phyloP scores from a whole-genome alignment of 2,329 filamentous ascomycete species.

The Fragosphaeria purpurea region DNA sequence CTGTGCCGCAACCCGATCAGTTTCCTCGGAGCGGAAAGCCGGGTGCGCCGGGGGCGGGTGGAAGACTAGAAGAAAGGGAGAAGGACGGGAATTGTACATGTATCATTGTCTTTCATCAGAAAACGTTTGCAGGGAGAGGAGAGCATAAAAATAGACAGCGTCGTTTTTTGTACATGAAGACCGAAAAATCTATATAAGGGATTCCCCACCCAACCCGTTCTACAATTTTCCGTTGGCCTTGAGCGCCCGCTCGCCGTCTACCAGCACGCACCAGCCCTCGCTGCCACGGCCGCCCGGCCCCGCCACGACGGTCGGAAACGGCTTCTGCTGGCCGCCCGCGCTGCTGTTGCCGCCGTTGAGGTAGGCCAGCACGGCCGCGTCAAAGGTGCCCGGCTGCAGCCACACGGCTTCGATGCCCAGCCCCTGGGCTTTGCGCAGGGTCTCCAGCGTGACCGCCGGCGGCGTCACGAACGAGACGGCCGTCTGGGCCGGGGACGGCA shows the following conservation, averaged over 20 bases:
- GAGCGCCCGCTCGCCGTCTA: slow-evolving; percentile 64
- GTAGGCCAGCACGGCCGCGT: slow-evolving; percentile 62
- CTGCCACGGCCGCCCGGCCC: slow-evolving; percentile 52
- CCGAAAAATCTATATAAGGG: too few species aligned
- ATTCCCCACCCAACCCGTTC: background rate
- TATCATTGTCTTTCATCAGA: too few species aligned
- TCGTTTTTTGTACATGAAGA: too few species aligned
- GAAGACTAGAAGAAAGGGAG: background rate
- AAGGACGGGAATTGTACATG: background rate
- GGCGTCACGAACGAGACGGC: slow-evolving; percentile 82
- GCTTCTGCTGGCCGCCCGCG: slow-evolving; percentile 35
- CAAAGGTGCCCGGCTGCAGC: slow-evolving; percentile 84
- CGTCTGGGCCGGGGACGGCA: slow-evolving; percentile 59
- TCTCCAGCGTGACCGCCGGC: slow-evolving; percentile 61
- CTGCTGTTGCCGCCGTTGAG: slow-evolving; percentile 44
- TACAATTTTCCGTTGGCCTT: slow-evolving; percentile 43
- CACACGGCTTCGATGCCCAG: slow-evolving; percentile 68
- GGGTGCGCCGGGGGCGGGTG: background rate
- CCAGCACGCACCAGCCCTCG: slow-evolving; percentile 81
- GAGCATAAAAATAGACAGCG: too few species aligned
- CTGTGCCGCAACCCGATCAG: slow-evolving; percentile 84
- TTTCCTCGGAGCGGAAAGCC: slow-evolving; percentile 25
- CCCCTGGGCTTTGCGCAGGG: slow-evolving; percentile 68
- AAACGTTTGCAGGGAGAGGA: too few species aligned
- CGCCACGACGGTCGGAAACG: slow-evolving; percentile 61